Base-by-base conservation (phyloP, 1,284 basidiomycete species). In the Apiotrichum gracile region DNA sequence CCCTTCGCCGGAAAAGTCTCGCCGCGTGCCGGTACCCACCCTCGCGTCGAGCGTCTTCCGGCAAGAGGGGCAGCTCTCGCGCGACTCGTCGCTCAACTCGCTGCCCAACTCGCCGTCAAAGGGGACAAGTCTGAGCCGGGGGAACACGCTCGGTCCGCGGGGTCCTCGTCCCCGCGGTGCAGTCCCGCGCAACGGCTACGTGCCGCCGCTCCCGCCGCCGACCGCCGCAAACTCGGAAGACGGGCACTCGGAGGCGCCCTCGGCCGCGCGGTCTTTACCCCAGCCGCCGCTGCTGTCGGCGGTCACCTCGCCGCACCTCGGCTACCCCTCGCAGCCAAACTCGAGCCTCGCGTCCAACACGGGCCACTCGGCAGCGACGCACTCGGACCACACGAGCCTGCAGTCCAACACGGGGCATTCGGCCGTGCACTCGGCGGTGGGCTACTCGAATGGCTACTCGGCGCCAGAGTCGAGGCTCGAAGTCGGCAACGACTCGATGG, bases 171-270 rank as follows among this genome's bases (percentile, higher is more conserved):
- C 31, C 8, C 54, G 47, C 13, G 34, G 47, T 16, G 16, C 25
- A 2, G 47, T 19, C 17, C n/a, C 40, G 1, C 45, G 49, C 3
- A 19, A 40, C n/a, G 57, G 57, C 2, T 55, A 59, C 21, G 45
- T 53, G 5, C 24, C 53, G 0, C 57, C 57, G 0, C 51, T 55
- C 1, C 54, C 57, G 5, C 57, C 54, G 3, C 57, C 57, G 1
- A 31, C n/a, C 27, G n/a, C 39, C 10, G 39, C 49, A 0, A n/a
- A n/a, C n/a, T n/a, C n/a, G n/a, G n/a, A n/a, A n/a, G n/a, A n/a
- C n/a, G n/a, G n/a, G n/a, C n/a, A n/a, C n/a, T n/a, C n/a, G n/a
- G n/a, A n/a, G n/a, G n/a, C n/a, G n/a, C n/a, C n/a, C n/a, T n/a
- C n/a, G n/a, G n/a, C n/a, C n/a, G n/a, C n/a, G n/a, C n/a, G n/a